Evolutionary conservation across 2,329 filamentous ascomycete species (phyloP), one percentile per base, ranked within the genome.

Genomic region (Biscogniauxia marginata): DNA sequence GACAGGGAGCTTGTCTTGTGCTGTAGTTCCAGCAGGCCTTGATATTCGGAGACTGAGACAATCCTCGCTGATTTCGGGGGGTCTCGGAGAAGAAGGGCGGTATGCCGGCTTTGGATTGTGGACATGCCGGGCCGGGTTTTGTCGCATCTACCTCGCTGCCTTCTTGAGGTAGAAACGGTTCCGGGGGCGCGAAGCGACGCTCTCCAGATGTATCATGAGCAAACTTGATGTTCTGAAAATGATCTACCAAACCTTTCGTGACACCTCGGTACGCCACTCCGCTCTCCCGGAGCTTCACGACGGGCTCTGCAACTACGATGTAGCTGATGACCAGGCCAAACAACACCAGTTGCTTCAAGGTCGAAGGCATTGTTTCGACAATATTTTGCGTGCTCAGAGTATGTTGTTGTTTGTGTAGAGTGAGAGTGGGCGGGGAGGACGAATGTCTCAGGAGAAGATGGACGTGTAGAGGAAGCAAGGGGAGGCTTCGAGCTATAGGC

Each of bases 221-320:
- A 25, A 58, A 71, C 22, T 57, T 64, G 52, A 71, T 66, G 43
- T 65, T 66, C 4, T 57, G 55, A n/a, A 67, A 71, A 23, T 69
- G 53, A 39, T 71, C 67, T 5, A 69, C 55, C 16, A 49, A 45
- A 21, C 48, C 48, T 19, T 59, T 20, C 4, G 55, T 30, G 1
- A 48, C 44, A 43, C 60, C 59, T 22, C 50, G 49, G 53, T 67
- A 67, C 3, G 64, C 57, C 18, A 61, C 54, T 39, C 57, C 5
- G 18, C 30, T 55, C 1, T 30, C 19, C 18, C 44, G 6, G 16
- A 59, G 6, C 8, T 46, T 30, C 1, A 58, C 58, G 16, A 58
- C 49, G 3, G 61, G 61, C 9, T 61, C 52, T 39, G 46, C 53
- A 19, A 18, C 13, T 16, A 49, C 18, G n/a, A 21, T n/a, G 25